Conservation (phyloP, 2,329 filamentous ascomycete species). For the Ophiostoma piceae region DNA sequence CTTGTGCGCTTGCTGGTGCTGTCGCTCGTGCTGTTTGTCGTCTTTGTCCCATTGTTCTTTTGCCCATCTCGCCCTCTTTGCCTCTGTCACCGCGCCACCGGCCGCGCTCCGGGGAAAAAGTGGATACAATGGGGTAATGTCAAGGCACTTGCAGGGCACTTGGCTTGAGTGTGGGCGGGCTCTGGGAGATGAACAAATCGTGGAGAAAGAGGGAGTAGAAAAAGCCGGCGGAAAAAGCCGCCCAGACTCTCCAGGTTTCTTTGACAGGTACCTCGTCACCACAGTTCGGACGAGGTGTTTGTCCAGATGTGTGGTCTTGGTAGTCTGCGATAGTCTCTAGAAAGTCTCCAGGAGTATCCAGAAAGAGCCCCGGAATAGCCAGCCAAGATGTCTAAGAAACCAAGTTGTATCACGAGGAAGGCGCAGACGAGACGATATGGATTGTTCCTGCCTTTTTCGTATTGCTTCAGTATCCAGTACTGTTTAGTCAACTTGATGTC, state of each 20-base stretch:
- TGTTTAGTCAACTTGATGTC: too few relatives aligned
- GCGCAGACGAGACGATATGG: not conserved
- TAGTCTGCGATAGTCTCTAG: not conserved
- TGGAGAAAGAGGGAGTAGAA: not conserved
- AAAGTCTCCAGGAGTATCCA: not conserved
- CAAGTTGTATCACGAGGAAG: not conserved
- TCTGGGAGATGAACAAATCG: not conserved
- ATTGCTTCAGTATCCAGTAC: too few relatives aligned
- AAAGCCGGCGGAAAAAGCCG: not conserved
- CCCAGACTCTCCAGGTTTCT: not conserved
- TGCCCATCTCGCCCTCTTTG: not conserved
- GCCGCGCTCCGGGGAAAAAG: constrained; percentile 11
- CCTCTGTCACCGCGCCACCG: not conserved
- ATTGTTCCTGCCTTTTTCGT: not conserved
- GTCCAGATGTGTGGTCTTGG: not conserved
- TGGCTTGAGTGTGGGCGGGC: too few relatives aligned
- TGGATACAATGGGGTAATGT: not conserved
- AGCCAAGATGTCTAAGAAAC: not conserved
- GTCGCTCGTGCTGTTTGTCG: not conserved
- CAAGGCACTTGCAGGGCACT: not conserved
- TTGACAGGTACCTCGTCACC: not conserved
- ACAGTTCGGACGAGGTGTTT: not conserved
- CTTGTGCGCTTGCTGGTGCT: not conserved
- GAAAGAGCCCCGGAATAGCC: not conserved
- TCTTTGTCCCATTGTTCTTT: not conserved